These are phyloP conservation scores for Xanthoconium separans DNA, from an alignment of 1,284 basidiomycete genomes.

Conservation along the genomic window DNA sequence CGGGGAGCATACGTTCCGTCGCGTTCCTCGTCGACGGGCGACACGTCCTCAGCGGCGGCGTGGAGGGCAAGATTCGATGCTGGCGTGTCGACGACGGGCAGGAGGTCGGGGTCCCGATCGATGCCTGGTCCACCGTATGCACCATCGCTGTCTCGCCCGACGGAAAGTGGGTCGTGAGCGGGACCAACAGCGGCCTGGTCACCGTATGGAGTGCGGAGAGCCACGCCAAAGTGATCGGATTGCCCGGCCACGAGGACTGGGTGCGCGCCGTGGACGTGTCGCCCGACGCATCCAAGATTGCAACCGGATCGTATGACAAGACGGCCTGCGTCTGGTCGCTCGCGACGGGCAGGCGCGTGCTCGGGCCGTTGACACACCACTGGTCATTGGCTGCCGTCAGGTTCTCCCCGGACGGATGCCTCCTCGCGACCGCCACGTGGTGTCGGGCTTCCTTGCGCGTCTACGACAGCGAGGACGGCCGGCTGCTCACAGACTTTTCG, in stretches of 20 bases:
- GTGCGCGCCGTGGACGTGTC: conserved; percentile 11
- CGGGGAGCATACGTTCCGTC: neutral
- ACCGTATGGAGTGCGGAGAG: conserved; percentile 7
- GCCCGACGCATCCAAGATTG: conserved; percentile 5
- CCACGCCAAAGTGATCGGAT: neutral
- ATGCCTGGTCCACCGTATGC: neutral
- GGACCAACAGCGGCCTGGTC: conserved; percentile 1
- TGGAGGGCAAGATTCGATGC: neutral
- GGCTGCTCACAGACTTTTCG: neutral
- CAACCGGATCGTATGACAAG: conserved; percentile 5
- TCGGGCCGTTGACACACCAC: neutral
- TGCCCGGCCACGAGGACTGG: neutral
- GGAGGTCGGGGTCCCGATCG: conserved; percentile 5
- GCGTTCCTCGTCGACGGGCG: conserved; percentile 1
- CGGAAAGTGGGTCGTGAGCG: conserved; percentile 12
- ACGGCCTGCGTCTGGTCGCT: conserved; percentile 9
- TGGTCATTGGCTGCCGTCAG: conserved; percentile 3
- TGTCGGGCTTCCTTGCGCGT: neutral
- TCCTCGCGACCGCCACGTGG: conserved; percentile 9
- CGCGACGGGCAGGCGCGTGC: neutral
- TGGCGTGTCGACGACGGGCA: conserved; percentile 10
- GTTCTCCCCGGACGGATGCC: conserved; percentile 11
- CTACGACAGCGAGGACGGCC: neutral
- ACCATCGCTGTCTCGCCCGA: conserved; percentile 6
- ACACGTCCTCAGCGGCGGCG: conserved; percentile 1